Conservation (phyloP, 331 rosid species). For the Rosa hybrid region DNA sequence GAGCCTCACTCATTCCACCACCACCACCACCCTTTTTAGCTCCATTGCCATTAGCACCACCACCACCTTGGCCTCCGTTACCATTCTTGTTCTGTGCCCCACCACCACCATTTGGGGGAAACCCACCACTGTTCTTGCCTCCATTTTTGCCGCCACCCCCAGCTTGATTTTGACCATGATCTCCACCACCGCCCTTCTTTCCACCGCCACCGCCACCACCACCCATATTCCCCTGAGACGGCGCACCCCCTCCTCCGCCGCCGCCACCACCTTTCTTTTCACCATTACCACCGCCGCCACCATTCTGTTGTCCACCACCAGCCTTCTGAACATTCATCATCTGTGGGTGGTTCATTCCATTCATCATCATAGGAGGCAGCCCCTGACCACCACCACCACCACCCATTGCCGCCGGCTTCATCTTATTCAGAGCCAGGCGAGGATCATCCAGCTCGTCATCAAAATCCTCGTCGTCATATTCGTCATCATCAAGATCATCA, state of each 20-base stretch:
- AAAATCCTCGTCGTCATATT: background rate
- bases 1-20: conserved; percentile 7
- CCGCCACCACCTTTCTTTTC: too few relatives aligned
- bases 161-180: conserved; percentile 28
- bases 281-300: conserved; percentile 5
- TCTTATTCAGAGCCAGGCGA: background rate
- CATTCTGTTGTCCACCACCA: conserved; percentile 23
- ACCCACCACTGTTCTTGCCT: conserved; percentile 33
- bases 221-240: conserved; percentile 33
- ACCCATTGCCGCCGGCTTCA: background rate
- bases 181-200: conserved; percentile 28
- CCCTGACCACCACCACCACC: conserved; percentile 14
- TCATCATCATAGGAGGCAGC: conserved; percentile 40
- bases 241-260: conserved; percentile 31
- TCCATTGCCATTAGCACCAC: background rate
- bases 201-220: too few relatives aligned
- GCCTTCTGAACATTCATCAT: conserved; percentile 44
- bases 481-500: background rate
- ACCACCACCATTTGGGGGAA: conserved; percentile 27
- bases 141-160: conserved; percentile 37
- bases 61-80: background rate
- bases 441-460: conserved; percentile 6
- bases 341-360: conserved; percentile 41
- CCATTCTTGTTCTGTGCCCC: conserved; percentile 5
- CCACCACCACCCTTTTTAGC: conserved; percentile 12